Base-by-base conservation (phyloP, 192 early-diverging fungal genomes). In the Coemansia sp. region DNA sequence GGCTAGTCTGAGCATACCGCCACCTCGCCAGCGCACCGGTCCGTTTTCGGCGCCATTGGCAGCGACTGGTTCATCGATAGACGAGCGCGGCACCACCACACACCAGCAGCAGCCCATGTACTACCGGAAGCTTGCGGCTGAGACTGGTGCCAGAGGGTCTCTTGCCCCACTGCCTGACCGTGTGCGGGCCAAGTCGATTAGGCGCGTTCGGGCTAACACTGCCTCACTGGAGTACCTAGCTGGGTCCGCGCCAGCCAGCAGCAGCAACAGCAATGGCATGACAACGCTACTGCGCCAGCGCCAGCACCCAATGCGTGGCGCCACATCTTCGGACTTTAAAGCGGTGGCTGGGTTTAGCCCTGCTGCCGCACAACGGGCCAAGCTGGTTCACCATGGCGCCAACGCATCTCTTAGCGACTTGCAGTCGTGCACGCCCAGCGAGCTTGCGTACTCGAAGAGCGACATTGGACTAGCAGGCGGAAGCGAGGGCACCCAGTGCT, bases 281-380 rank as follows among this genome's bases (percentile, higher is more conserved):
- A 71, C 75, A 29, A 83, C 76, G 20, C 73, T 83, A 33, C 68
- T 83, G 41, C 62, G 73, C 27, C 69, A 76, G 50, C 73, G 76
- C 61, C 72, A 83, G 68, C 81, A 83, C 43, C 81, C 76, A 3
- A 40, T 83, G 60, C 81, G 76, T 36, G 66, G 76, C 29, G 76
- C 73, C 50, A 78, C 76, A 12, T 78, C 76, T 5, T 72, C 81
- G 3, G 81, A 83, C 43, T 64, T 83, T 7, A 69, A 69, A 10
- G 81, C 81, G 0, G 81, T 83, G 11, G 81, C 81, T 3, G 81
- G 81, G 5, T 83, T 83, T 49, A 83, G 81, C 47, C 76, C 81
- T 2, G 81, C 73, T 31, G 81, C 81, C 1, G 81, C 81, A 7
- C 81, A 78, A 47, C 81, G 81, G 16, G 81, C 76, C 34, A 78